Conservation (phyloP, 2,329 filamentous ascomycete species). For the Stachybotrys chlorohalonatus region DNA sequence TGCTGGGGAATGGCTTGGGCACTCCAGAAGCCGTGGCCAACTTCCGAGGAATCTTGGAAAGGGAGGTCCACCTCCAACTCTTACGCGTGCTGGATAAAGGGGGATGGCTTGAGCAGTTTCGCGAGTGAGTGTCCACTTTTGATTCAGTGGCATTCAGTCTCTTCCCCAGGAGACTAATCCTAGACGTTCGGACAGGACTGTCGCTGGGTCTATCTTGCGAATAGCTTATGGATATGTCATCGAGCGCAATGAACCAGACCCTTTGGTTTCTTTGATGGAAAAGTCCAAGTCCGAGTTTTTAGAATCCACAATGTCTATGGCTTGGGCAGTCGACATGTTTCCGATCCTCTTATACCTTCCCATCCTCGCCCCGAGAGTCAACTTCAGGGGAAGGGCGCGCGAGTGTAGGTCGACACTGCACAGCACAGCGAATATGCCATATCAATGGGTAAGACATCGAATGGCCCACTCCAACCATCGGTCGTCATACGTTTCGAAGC, state of each 20-base stretch:
- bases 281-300: slow-evolving; percentile 10
- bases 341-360: slow-evolving; percentile 5
- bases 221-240: background rate
- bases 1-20: slow-evolving; percentile 1
- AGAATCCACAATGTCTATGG: slow-evolving; percentile 7
- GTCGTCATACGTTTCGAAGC: slow-evolving; percentile 8
- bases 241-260: slow-evolving; percentile 3
- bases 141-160: background rate
- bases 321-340: slow-evolving; percentile 13
- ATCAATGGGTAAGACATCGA: slow-evolving; percentile 10
- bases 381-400: slow-evolving; percentile 10
- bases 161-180: too few species aligned
- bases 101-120: background rate
- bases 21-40: background rate
- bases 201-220: background rate
- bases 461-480: slow-evolving; percentile 3
- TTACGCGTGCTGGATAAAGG: background rate
- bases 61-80: background rate
- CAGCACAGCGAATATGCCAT: slow-evolving; percentile 8
- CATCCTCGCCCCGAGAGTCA: slow-evolving; percentile 5
- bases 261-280: slow-evolving; percentile 10
- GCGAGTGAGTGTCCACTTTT: background rate
- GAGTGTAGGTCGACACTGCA: slow-evolving; percentile 8
- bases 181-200: background rate
- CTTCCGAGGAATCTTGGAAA: background rate